phyloP scores from a whole-genome alignment of 73 alveolate genomes.

The Symbiodinium natans region DNA sequence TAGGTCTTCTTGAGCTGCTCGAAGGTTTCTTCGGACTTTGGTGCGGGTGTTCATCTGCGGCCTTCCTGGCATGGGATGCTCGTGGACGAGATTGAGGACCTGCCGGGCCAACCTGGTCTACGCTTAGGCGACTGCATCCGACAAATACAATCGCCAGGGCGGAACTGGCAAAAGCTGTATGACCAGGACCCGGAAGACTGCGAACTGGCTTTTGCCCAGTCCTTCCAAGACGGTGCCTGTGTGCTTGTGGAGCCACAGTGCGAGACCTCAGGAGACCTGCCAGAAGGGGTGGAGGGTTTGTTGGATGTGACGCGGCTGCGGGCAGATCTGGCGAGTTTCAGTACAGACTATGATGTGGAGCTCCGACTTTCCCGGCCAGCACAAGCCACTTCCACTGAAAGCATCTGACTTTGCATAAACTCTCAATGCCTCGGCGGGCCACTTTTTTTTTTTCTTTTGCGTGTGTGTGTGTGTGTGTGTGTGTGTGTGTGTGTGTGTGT shows the following conservation, averaged over 20 bases:
- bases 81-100: not conserved
- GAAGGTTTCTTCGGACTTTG: not conserved
- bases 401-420: not conserved
- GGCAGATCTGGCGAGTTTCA: not conserved
- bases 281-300: not conserved
- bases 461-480: too few relatives aligned
- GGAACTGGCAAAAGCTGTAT: not conserved
- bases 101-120: not conserved
- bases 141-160: not conserved
- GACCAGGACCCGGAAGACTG: not conserved
- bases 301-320: not conserved
- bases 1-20: too few relatives aligned
- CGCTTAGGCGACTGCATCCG: not conserved
- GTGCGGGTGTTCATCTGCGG: conserved; percentile 8
- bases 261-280: not conserved
- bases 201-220: not conserved
- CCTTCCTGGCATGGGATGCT: not conserved
- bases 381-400: not conserved
- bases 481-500: too few relatives aligned
- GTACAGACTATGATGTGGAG: not conserved
- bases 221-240: not conserved
- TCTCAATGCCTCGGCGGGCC: too few relatives aligned
- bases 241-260: not conserved
- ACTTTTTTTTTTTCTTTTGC: too few relatives aligned
- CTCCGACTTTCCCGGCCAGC: not conserved